These are phyloP conservation scores for button mushroom (Agaricus bisporus) DNA, from an alignment of 768 basidiomycete genomes.

Conservation along the genomic window DNA sequence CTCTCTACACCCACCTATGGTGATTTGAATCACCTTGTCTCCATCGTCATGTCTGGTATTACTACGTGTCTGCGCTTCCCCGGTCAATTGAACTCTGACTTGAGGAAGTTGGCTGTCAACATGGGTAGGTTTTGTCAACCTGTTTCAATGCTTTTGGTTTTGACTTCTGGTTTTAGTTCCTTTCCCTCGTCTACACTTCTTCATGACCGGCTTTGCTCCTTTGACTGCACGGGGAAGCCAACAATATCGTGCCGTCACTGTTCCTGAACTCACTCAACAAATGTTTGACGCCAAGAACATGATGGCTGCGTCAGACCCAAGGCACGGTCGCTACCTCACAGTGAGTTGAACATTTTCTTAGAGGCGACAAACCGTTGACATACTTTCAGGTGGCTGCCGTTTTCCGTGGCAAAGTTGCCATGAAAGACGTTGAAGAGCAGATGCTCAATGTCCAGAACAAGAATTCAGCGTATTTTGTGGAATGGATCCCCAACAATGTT, in stretches of 20 bases:
- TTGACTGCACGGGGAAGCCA: conserved; percentile 91
- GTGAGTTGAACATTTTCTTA: conserved; percentile 32
- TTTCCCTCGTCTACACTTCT: conserved; percentile 99
- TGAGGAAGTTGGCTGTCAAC: conserved; percentile 98
- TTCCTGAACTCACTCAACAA: conserved; percentile 96
- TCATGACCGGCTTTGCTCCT: conserved; percentile 96
- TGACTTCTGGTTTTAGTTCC: conserved; percentile 53
- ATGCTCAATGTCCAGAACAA: conserved; percentile 98
- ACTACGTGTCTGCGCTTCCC: conserved; percentile 99
- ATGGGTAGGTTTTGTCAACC: conserved; percentile 63
- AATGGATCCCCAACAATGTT: conserved; percentile 99
- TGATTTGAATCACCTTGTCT: conserved; percentile 97
- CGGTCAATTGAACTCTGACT: conserved; percentile 98
- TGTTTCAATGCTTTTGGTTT: not conserved
- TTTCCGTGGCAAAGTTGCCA: conserved; percentile 99
- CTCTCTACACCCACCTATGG: conserved; percentile 93
- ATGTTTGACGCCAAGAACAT: conserved; percentile 99
- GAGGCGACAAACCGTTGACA: not conserved
- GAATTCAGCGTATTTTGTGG: conserved; percentile 97
- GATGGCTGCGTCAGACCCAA: conserved; percentile 98
- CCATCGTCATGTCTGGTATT: conserved; percentile 97
- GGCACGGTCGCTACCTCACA: conserved; percentile 96
- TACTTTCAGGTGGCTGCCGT: conserved; percentile 72
- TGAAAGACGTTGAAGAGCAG: conserved; percentile 99
- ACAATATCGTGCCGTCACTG: conserved; percentile 94